Conservation (phyloP, 2,329 filamentous ascomycete species). For the Penicillium sp. region DNA sequence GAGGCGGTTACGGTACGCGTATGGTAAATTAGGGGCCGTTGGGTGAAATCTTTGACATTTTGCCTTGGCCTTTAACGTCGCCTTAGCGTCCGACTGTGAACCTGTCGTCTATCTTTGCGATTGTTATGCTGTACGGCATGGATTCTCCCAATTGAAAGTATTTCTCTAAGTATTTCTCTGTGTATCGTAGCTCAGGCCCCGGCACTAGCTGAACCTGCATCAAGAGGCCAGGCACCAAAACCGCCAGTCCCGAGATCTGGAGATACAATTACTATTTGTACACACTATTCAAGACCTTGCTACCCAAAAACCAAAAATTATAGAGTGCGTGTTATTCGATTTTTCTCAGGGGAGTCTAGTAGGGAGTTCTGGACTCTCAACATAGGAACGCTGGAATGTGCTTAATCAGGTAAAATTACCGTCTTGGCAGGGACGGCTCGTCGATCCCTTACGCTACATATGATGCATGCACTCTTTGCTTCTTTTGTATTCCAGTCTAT, state of each 20-base stretch:
- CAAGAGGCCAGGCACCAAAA: background rate
- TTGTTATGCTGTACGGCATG: background rate
- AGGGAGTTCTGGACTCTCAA: conserved; percentile 12
- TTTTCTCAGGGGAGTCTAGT: conserved; percentile 17
- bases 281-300: no score
- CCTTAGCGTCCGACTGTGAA: background rate
- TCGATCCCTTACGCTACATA: conserved; percentile 4
- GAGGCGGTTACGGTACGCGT: conserved; percentile 4
- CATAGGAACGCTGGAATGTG: conserved; percentile 20
- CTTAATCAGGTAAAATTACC: conserved; percentile 24
- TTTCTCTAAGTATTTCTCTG: background rate
- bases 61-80: background rate
- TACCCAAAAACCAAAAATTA: no score
- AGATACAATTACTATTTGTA: background rate
- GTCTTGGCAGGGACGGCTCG: conserved; percentile 18
- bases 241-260: background rate
- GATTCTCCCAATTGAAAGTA: background rate
- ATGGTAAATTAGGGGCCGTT: conserved; percentile 4
- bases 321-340: background rate
- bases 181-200: background rate
- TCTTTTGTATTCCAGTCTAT: background rate
- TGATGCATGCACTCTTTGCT: background rate
- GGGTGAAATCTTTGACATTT: conserved; percentile 2
- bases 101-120: no score
- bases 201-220: background rate